phyloP scores from a whole-genome alignment of 2,329 filamentous ascomycete genomes.

The Geosmithia flava region DNA sequence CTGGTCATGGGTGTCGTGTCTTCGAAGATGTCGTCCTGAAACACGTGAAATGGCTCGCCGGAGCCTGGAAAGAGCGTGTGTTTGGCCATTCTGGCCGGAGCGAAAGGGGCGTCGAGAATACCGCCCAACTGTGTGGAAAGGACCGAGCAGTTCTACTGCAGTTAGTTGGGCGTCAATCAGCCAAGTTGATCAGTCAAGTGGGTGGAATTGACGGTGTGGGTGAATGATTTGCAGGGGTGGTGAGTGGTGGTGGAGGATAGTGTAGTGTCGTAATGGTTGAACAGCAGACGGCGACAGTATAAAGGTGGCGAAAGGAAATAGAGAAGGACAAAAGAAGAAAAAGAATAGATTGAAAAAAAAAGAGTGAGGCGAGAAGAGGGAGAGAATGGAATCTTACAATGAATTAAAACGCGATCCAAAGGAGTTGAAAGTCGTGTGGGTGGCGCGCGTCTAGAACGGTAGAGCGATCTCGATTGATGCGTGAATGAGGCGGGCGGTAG shows the following conservation, averaged over 20 bases:
- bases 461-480: background rate
- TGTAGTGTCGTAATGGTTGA: background rate
- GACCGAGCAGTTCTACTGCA: background rate
- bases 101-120: background rate
- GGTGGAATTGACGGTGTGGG: slow-evolving; percentile 1
- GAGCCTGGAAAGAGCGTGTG: slow-evolving; percentile 31
- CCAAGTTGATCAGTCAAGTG: background rate
- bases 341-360: background rate
- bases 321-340: background rate
- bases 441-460: background rate
- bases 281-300: background rate
- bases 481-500: background rate
- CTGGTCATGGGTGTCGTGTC: slow-evolving; percentile 35
- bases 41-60: slow-evolving; percentile 37
- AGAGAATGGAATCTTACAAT: background rate
- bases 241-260: too few relatives aligned
- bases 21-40: slow-evolving; percentile 36
- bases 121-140: background rate
- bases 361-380: background rate
- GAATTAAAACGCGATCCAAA: background rate
- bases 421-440: background rate
- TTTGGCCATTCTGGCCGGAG: slow-evolving; percentile 39
- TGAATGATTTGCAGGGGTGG: slow-evolving; percentile 1
- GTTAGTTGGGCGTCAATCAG: background rate
- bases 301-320: background rate